These are phyloP conservation scores for Pisolithus albus DNA, from an alignment of 768 basidiomycete genomes.

Conservation along the genomic window DNA sequence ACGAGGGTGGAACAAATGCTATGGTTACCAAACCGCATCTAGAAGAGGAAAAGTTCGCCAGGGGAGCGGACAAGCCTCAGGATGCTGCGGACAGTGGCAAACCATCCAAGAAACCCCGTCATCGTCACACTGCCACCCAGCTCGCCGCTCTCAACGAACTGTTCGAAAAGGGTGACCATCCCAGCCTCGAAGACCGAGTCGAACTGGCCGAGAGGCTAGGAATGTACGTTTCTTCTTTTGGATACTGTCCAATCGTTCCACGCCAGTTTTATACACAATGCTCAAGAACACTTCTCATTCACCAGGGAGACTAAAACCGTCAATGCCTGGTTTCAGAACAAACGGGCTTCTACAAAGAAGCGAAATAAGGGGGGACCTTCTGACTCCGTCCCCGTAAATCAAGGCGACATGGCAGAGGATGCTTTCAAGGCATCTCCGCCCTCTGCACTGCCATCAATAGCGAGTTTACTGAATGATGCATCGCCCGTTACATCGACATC, in stretches of 20 bases:
- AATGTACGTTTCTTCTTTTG: conserved; percentile 51
- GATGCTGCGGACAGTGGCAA: conserved; percentile 22
- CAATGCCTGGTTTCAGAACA: conserved; percentile 85
- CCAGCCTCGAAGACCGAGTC: conserved; percentile 59
- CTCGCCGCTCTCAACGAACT: conserved; percentile 72
- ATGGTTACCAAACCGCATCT: conserved; percentile 3
- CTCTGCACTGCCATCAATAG: conserved; percentile 31
- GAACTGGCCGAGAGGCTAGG: conserved; percentile 65
- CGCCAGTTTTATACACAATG: conserved; percentile 4
- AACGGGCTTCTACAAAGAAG: conserved; percentile 78
- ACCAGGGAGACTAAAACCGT: conserved; percentile 78
- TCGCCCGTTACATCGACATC: conserved; percentile 18
- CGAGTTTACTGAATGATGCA: conserved; percentile 35
- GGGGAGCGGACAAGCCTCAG: conserved; percentile 15
- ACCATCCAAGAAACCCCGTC: conserved; percentile 62
- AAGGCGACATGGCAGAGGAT: conserved; percentile 13
- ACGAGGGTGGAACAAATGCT: conserved; percentile 19
- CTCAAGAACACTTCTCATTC: conserved; percentile 8
- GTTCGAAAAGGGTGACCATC: conserved; percentile 72
- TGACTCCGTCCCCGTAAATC: conserved; percentile 27
- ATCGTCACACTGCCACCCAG: conserved; percentile 67
- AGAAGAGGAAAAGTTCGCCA: conserved; percentile 22
- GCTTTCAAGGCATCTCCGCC: conserved; percentile 20
- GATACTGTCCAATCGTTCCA: conserved; percentile 19
- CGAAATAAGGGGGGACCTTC: conserved; percentile 38